Evolutionary conservation across 2,329 filamentous ascomycete species (phyloP).

Genomic region (Neopestalotiopsis sp.): DNA sequence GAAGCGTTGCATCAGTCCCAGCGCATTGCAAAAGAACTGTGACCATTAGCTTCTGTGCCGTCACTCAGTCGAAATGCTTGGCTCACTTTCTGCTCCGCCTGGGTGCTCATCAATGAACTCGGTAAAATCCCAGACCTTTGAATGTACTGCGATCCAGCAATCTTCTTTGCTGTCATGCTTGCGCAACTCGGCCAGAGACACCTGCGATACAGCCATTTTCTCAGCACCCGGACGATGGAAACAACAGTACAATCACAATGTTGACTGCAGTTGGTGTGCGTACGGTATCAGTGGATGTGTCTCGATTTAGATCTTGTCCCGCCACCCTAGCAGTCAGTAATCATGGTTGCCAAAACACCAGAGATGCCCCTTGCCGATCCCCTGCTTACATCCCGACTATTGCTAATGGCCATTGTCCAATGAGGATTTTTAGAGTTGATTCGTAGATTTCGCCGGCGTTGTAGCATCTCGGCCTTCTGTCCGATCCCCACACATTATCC

Average conservation of each 20-base stretch:
- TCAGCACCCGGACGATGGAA: neutral
- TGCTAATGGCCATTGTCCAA: neutral
- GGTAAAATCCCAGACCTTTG: constrained; percentile 21
- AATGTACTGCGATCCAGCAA: constrained; percentile 20
- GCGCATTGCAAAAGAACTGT: constrained; percentile 19
- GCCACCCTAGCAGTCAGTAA: neutral
- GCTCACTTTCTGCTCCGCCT: constrained; percentile 19
- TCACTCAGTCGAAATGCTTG: neutral
- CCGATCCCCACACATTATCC: neutral
- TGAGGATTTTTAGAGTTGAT: neutral
- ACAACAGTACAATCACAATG: neutral
- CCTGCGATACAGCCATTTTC: constrained; percentile 8
- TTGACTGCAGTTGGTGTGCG: neutral
- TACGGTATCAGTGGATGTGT: neutral
- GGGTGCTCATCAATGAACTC: constrained; percentile 22
- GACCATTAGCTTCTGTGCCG: neutral
- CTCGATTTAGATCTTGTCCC: neutral
- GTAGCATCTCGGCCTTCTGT: constrained; percentile 13
- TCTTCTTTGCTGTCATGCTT: constrained; percentile 18
- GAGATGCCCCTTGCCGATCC: neutral
- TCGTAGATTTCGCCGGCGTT: neutral
- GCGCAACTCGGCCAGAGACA: constrained; percentile 14
- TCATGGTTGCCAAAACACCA: neutral
- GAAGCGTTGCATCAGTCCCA: constrained; percentile 17
- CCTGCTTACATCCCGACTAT: neutral